Percentiles rank a stretch among this genome's conserved stretches.
phyloP scores from a whole-genome alignment of 2,329 filamentous ascomycete species.

The Scorias spongiosa region DNA sequence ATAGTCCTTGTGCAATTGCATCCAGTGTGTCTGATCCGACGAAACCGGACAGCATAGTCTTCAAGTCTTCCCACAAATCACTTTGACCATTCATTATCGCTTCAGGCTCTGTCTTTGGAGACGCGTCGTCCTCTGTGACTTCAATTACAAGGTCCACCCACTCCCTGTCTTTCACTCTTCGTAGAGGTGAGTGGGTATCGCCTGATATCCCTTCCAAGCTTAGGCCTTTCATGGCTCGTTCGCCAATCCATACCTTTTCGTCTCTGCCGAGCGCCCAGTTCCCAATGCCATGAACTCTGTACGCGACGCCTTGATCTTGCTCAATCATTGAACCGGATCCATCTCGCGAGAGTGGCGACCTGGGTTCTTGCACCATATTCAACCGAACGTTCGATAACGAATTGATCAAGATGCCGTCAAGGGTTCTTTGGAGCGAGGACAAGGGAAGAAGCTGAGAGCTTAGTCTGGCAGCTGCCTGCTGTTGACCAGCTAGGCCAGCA shows the following conservation, averaged over 20 bases:
- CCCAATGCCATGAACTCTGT: slow-evolving; percentile 67
- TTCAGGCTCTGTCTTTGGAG: background rate
- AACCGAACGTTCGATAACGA: slow-evolving; percentile 46
- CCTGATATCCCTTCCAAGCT: slow-evolving; percentile 23
- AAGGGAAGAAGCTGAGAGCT: slow-evolving; percentile 9
- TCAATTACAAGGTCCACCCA: slow-evolving; percentile 62
- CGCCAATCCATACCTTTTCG: slow-evolving; percentile 68
- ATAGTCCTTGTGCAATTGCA: too few species aligned
- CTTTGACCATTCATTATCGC: background rate
- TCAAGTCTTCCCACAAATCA: slow-evolving; percentile 31
- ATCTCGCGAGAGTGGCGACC: slow-evolving; percentile 22
- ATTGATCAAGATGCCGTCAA: slow-evolving; percentile 45
- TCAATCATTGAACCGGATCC: slow-evolving; percentile 19
- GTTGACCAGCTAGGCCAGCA: background rate
- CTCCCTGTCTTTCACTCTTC: slow-evolving; percentile 55
- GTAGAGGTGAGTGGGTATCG: slow-evolving; percentile 71
- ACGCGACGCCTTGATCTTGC: slow-evolving; percentile 28
- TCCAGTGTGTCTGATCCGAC: background rate
- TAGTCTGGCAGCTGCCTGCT: background rate
- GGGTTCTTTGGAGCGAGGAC: slow-evolving; percentile 39
- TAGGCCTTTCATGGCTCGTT: slow-evolving; percentile 50
- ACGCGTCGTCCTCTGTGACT: slow-evolving; percentile 8
- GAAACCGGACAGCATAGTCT: slow-evolving; percentile 32
- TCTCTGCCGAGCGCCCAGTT: slow-evolving; percentile 71
- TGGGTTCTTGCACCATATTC: slow-evolving; percentile 50